phyloP scores from a whole-genome alignment of 2,329 filamentous ascomycete genomes.

The Camptophora hylomeconis region DNA sequence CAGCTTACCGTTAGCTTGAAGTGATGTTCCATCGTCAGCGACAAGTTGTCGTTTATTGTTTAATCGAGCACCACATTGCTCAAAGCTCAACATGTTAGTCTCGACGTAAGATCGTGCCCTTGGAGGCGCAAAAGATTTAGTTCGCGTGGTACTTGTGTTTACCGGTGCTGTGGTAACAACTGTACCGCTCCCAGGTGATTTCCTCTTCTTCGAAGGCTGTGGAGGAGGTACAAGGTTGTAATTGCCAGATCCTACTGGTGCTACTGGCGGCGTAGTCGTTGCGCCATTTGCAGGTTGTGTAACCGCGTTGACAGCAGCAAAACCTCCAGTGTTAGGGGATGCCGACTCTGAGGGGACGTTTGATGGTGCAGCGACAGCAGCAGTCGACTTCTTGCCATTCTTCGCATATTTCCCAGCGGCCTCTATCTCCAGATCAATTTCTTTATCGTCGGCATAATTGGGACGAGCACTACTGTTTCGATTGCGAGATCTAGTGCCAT shows the following conservation, averaged over 20 bases:
- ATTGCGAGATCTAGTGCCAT: slow-evolving; percentile 90
- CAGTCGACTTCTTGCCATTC: slow-evolving; percentile 21
- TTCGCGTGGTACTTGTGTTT: slow-evolving; percentile 19
- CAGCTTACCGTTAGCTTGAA: slow-evolving; percentile 71
- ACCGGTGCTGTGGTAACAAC: slow-evolving; percentile 23
- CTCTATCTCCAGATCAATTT: slow-evolving; percentile 84
- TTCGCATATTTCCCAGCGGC: slow-evolving; percentile 19
- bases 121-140: slow-evolving; percentile 16
- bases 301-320: slow-evolving; percentile 8
- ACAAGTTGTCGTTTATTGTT: slow-evolving; percentile 60
- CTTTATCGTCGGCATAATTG: slow-evolving; percentile 92
- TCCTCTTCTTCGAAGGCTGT: slow-evolving; percentile 65
- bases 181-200: slow-evolving; percentile 45
- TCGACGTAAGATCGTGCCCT: too few species aligned
- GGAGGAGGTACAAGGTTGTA: slow-evolving; percentile 26
- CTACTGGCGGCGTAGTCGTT: neutral
- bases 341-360: slow-evolving; percentile 24
- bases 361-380: slow-evolving; percentile 20
- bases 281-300: neutral
- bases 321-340: slow-evolving; percentile 3
- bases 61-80: slow-evolving; percentile 53
- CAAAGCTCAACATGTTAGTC: slow-evolving; percentile 83
- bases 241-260: slow-evolving; percentile 1
- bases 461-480: slow-evolving; percentile 65
- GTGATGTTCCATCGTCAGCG: slow-evolving; percentile 78